Evolutionary conservation across 169 alveolate genomes (phyloP), one percentile per base, ranked within the genome.

Genomic region (Cryptosporidium sp.): DNA sequence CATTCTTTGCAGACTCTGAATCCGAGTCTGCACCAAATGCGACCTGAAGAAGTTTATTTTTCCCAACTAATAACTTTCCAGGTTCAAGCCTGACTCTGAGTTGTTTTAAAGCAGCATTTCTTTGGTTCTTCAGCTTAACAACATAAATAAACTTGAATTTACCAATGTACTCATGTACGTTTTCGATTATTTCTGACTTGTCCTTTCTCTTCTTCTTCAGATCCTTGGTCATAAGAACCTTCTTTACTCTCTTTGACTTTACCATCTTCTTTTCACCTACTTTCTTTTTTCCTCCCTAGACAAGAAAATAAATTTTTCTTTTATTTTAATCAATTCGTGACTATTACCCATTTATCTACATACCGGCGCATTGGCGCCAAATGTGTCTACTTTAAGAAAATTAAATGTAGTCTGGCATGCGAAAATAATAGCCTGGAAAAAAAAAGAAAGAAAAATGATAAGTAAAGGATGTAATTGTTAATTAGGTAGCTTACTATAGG

Each of bases 1-100:
- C 67, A 68, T 87, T 85, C 26, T 75, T 85, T 61, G 35, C 71
- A 42, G 85, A 68, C 60, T 92, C 94, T 21, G 69, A 44, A 72
- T 93, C 95, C 0, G 95, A 91, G 52, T 84, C 70, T 33, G 91
- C 84, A 42, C 94, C 94, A 58, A 93, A 92, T 21, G 95, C 95
- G 72, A 93, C 73, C 70, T 91, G 94, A 89, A 93, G 85, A 70
- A 93, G 94, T 70, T 93, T 93, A 93, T 93, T 93, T 65, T 93
- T 93, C 45, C 95, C 95, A 37, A 67, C 48, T 7, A 72, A 45
- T 7, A 68, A 31, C 85, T 93, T 80, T 9, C 95, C 95, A 3
- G 95, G 95, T 48, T 70, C 68, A 18, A 93, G 75, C 16, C 85
- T 92, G 9, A 45, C 42, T 37, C 95, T 67, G 1, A 93, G 92